These are phyloP conservation scores for Eucalyptus regnans DNA, from an alignment of 345 rosid genomes.

Conservation along the genomic window DNA sequence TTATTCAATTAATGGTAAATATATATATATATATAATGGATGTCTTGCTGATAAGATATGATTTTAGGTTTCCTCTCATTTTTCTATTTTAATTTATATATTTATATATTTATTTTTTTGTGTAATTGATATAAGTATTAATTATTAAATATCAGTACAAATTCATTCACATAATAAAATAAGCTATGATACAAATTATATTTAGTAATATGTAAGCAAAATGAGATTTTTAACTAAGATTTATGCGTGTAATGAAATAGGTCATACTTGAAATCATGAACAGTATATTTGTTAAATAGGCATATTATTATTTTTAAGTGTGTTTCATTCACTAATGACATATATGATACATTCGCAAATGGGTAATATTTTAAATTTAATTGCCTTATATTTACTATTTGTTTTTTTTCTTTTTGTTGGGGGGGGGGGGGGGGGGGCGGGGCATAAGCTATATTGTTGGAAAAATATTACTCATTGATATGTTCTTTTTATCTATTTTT, in stretches of 20 bases:
- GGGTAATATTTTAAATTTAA: neutral
- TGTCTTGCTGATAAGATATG: neutral
- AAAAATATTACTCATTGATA: too few relatives aligned
- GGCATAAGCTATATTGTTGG: neutral
- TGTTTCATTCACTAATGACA: neutral
- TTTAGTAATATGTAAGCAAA: neutral
- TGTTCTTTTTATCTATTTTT: too few relatives aligned
- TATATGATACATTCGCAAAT: too few relatives aligned
- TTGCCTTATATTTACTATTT: neutral
- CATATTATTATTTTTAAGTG: neutral
- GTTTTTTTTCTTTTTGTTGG: rapidly evolving
- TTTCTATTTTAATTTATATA: too few relatives aligned
- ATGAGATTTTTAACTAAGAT: neutral
- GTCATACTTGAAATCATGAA: neutral
- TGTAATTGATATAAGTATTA: too few relatives aligned
- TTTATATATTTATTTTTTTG: too few relatives aligned
- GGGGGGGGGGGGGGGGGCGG: too few relatives aligned
- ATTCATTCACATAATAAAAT: neutral
- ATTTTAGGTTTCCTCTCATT: neutral
- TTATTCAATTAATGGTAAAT: neutral
- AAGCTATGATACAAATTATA: neutral
- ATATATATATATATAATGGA: neutral
- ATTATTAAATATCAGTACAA: neutral
- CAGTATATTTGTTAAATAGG: neutral
- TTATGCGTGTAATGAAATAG: neutral